Evolutionary conservation across 2,329 filamentous ascomycete genomes (phyloP).

Genomic region (Akanthomyces uredinophilus): DNA sequence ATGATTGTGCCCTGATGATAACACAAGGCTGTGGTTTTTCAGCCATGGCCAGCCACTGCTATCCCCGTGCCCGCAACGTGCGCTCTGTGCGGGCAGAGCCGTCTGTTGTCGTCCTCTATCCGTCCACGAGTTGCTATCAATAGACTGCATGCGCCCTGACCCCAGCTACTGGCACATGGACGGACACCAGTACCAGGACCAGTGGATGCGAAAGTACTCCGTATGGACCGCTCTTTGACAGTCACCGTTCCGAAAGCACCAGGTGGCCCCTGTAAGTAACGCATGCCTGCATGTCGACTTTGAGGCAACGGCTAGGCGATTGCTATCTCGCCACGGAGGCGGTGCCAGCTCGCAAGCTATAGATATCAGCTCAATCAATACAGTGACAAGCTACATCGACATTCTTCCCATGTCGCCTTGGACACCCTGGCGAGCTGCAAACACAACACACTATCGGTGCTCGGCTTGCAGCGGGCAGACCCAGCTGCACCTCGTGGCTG

Average conservation of each 20-base stretch:
- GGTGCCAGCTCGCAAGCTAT: background rate
- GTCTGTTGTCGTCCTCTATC: background rate
- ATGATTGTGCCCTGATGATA: background rate
- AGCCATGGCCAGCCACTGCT: background rate
- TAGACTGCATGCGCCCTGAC: background rate
- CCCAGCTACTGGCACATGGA: too few species aligned
- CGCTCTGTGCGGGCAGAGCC: background rate
- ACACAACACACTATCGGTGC: background rate
- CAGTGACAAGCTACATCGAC: background rate
- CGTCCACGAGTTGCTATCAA: background rate
- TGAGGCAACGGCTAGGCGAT: background rate
- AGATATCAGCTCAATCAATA: background rate
- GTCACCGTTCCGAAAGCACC: background rate
- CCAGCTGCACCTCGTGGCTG: conserved; percentile 4
- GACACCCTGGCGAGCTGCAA: conserved; percentile 1
- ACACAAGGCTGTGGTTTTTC: background rate
- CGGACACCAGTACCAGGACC: background rate
- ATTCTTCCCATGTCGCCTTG: background rate
- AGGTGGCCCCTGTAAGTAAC: background rate
- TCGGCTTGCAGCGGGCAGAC: background rate
- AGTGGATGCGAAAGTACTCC: background rate
- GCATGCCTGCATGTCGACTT: background rate
- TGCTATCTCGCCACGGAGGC: background rate
- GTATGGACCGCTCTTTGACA: background rate
- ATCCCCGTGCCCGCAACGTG: background rate